Percentiles rank a stretch among this genome's conserved stretches.
Evolutionary conservation across 2,329 filamentous ascomycete species (phyloP).

Genomic region (Trichophyton simii): DNA sequence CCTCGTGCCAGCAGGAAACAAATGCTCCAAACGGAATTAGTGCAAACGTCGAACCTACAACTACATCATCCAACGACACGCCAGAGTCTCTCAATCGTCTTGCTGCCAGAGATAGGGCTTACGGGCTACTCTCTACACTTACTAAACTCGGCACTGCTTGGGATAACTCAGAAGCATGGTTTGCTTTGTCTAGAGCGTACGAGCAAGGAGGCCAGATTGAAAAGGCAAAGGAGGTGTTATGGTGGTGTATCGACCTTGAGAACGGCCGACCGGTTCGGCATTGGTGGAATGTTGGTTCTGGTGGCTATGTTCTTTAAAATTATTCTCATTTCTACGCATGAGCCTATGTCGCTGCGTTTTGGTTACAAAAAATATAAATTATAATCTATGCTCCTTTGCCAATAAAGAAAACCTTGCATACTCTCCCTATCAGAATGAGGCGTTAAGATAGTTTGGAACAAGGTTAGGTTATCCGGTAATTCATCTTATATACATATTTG

Average conservation of each 20-base stretch:
- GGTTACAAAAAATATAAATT: neutral
- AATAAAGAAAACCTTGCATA: neutral
- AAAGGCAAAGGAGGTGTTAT: constrained; percentile 82
- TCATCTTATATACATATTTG: constrained; percentile 1
- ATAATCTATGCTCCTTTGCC: neutral
- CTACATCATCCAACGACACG: constrained; percentile 30
- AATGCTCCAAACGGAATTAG: neutral
- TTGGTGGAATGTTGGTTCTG: constrained; percentile 59
- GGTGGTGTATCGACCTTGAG: constrained; percentile 96
- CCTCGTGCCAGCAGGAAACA: constrained; percentile 8
- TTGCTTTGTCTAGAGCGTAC: constrained; percentile 70
- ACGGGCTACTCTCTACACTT: constrained; percentile 64
- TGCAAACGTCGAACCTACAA: neutral
- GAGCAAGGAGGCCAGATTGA: constrained; percentile 75
- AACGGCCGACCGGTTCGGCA: constrained; percentile 66
- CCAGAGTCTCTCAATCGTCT: constrained; percentile 67
- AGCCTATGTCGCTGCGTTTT: neutral
- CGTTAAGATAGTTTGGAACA: neutral
- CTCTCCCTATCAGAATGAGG: neutral
- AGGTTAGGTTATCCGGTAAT: neutral
- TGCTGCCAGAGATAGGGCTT: constrained; percentile 81
- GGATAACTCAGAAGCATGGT: constrained; percentile 92
- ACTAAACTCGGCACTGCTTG: constrained; percentile 79
- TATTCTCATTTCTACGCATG: neutral
- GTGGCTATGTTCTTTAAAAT: constrained; percentile 50